A percentile compares a stretch with the other conserved stretches of the same genome.
Conservation (phyloP, 345 rosid species). For the Salix purpurea region DNA sequence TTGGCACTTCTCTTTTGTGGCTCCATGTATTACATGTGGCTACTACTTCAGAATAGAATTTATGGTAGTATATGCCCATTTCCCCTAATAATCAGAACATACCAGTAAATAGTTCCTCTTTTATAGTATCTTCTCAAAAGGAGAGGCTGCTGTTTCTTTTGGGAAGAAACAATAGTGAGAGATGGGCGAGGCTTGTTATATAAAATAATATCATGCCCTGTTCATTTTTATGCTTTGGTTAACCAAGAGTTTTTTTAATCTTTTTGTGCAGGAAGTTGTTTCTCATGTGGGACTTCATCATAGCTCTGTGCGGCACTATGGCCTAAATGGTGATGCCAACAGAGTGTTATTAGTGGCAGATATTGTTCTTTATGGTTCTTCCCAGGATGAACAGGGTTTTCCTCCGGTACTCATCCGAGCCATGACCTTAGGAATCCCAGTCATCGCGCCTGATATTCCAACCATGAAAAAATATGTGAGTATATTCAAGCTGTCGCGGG, state of each 20-base stretch:
- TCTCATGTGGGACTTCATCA: constrained; percentile 66
- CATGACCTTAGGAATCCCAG: constrained; percentile 79
- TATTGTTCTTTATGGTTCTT: constrained; percentile 84
- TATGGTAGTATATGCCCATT: background rate
- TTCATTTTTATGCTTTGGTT: background rate
- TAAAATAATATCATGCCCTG: background rate
- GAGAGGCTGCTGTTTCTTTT: background rate
- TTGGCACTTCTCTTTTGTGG: background rate
- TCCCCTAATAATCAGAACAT: background rate
- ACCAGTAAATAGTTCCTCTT: background rate
- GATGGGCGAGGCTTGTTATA: background rate
- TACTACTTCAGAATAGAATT: background rate
- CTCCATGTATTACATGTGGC: background rate
- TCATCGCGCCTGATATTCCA: constrained; percentile 73
- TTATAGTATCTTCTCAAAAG: background rate
- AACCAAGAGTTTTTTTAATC: background rate
- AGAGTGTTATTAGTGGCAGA: constrained; percentile 71
- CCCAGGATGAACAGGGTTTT: constrained; percentile 90
- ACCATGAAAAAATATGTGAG: constrained; percentile 72
- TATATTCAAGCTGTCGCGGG: constrained; percentile 6
- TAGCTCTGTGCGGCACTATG: constrained; percentile 70
- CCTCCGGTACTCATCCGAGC: constrained; percentile 79
- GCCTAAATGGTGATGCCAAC: constrained; percentile 68
- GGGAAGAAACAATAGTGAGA: background rate
- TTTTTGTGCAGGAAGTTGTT: constrained; percentile 58